phyloP scores from a whole-genome alignment of 441 rosid species.

The Bocquillonia castaneifolia region DNA sequence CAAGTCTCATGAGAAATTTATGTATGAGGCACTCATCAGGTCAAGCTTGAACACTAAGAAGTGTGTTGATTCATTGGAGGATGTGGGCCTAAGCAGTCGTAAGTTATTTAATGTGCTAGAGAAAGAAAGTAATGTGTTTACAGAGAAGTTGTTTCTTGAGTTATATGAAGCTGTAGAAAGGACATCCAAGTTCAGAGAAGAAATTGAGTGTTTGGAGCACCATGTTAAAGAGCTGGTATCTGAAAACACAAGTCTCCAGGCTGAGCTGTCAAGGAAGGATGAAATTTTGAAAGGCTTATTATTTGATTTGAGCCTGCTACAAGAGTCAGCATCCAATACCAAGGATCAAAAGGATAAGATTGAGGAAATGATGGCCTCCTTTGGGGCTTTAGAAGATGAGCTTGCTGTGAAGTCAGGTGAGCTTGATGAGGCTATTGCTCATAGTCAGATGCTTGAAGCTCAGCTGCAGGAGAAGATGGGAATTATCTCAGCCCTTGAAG shows the following conservation, averaged over 20 bases:
- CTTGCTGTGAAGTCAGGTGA: conserved; percentile 54
- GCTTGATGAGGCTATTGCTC: conserved; percentile 56
- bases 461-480: conserved; percentile 67
- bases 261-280: conserved; percentile 77
- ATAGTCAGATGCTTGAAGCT: conserved; percentile 51
- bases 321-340: conserved; percentile 81
- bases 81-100: conserved; percentile 24
- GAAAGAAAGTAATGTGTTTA: conserved; percentile 32
- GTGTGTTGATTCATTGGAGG: conserved; percentile 36
- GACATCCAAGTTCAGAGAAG: conserved; percentile 43
- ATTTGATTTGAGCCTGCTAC: conserved; percentile 88
- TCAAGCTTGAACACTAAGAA: conserved; percentile 36
- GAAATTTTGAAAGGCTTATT: conserved; percentile 71
- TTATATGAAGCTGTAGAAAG: conserved; percentile 42
- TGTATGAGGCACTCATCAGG: conserved; percentile 28
- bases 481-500: conserved; percentile 46
- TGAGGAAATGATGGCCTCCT: conserved; percentile 54
- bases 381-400: conserved; percentile 72
- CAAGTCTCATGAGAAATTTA: conserved; percentile 28
- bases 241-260: conserved; percentile 53
- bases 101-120: conserved; percentile 33
- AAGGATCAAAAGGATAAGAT: conserved; percentile 74
- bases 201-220: conserved; percentile 51
- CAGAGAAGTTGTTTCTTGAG: conserved; percentile 43
- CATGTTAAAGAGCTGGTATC: conserved; percentile 45